Evolutionary conservation across 2,329 filamentous ascomycete species (phyloP).

Genomic region (Escovopsis weberi): DNA sequence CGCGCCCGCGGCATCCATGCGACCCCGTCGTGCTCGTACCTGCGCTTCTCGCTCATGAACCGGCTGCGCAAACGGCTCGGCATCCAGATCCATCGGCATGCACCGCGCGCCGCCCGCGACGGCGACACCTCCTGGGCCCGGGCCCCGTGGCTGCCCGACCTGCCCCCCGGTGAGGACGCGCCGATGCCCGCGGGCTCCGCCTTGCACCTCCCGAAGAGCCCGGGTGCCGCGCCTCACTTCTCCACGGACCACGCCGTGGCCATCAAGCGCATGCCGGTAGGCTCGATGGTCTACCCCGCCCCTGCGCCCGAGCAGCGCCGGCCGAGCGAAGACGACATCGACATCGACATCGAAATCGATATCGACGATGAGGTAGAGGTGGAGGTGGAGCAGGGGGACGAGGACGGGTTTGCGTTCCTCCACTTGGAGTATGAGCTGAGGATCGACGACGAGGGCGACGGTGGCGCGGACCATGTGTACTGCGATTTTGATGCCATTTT

Average conservation of each 20-base stretch:
- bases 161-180: too few species aligned
- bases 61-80: slow-evolving; percentile 34
- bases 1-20: slow-evolving; percentile 24
- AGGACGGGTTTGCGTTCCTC: slow-evolving; percentile 36
- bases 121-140: slow-evolving; percentile 8
- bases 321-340: slow-evolving; percentile 18
- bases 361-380: slow-evolving; percentile 7
- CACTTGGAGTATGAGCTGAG: slow-evolving; percentile 26
- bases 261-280: slow-evolving; percentile 11
- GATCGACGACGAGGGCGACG: slow-evolving; percentile 22
- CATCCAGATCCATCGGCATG: too few species aligned
- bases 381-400: slow-evolving; percentile 5
- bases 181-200: too few species aligned
- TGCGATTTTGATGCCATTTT: slow-evolving; percentile 34
- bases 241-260: slow-evolving; percentile 13
- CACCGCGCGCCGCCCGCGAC: slow-evolving; percentile 8
- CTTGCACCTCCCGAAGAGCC: slow-evolving; percentile 4
- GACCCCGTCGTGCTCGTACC: slow-evolving; percentile 26
- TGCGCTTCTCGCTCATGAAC: slow-evolving; percentile 54
- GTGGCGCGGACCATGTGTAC: slow-evolving; percentile 37
- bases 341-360: slow-evolving; percentile 15
- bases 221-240: slow-evolving; percentile 15
- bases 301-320: slow-evolving; percentile 13
- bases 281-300: slow-evolving; percentile 17
- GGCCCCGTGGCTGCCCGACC: slow-evolving; percentile 8